Evolutionary conservation across 2,329 filamentous ascomycete genomes (phyloP).

Genomic region (Neofusicoccum sp.): DNA sequence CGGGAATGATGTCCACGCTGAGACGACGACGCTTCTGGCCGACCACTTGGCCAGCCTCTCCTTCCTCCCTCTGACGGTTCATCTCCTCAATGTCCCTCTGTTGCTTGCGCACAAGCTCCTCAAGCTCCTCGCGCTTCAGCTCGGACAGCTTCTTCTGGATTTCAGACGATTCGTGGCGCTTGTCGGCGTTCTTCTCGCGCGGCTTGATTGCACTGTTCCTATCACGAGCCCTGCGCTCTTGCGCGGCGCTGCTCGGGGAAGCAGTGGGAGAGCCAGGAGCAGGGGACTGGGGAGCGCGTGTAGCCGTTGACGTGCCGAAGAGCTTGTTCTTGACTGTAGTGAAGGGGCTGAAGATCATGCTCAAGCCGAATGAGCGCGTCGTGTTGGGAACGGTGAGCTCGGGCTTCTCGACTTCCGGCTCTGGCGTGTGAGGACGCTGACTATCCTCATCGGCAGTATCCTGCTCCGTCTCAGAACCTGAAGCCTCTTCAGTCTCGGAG

Average conservation of each 20-base stretch:
- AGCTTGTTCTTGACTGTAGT: no score
- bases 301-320: no score
- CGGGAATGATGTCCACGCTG: constrained; percentile 2
- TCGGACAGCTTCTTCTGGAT: background rate
- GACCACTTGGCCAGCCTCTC: background rate
- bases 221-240: background rate
- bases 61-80: background rate
- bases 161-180: background rate
- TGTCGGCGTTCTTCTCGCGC: constrained; percentile 12
- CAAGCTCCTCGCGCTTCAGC: background rate
- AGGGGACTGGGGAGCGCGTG: background rate
- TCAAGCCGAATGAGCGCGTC: background rate
- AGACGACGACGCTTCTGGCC: background rate
- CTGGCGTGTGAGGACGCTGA: background rate
- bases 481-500: constrained; percentile 12
- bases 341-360: background rate
- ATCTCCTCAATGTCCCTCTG: background rate
- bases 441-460: background rate
- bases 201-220: background rate
- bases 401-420: background rate
- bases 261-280: background rate
- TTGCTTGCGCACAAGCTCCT: background rate
- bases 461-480: no score
- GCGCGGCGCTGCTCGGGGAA: background rate
- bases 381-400: background rate